Conservation (phyloP, 495 filamentous ascomycete species). For the Neurospora africana region DNA sequence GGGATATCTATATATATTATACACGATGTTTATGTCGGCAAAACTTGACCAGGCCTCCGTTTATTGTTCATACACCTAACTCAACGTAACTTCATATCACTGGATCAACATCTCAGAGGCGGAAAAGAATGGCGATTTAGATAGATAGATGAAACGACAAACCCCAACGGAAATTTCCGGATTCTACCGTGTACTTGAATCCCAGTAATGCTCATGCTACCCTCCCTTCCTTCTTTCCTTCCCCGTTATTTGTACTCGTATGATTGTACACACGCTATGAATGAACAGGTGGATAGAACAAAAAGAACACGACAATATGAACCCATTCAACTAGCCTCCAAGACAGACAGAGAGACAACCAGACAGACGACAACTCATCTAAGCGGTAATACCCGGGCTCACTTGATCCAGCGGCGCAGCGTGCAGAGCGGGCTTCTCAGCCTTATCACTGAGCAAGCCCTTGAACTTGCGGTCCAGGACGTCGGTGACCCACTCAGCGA, state of each 20-base stretch:
- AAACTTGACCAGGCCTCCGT: background rate
- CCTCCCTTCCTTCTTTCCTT: background rate
- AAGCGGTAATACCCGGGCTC: conserved; percentile 21
- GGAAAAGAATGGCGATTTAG: background rate
- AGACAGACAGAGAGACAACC: background rate
- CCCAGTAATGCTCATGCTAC: background rate
- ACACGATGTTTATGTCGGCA: background rate
- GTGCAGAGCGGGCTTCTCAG: conserved; percentile 60
- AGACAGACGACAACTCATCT: background rate
- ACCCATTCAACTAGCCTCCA: background rate
- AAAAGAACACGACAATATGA: background rate
- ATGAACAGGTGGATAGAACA: background rate
- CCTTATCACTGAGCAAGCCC: conserved; percentile 28
- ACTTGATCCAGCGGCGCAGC: conserved; percentile 62
- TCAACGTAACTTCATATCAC: background rate
- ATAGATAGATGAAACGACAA: background rate
- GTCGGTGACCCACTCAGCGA: conserved; percentile 72
- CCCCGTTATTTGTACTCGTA: background rate
- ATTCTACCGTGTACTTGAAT: background rate
- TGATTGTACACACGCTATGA: background rate
- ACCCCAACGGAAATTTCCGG: background rate
- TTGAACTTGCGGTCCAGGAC: conserved; percentile 52
- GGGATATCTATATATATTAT: background rate
- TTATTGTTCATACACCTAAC: background rate
- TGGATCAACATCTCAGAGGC: background rate